Evolutionary conservation across 345 rosid species (phyloP), one percentile per base, ranked within the genome.

Genomic region (Hypericum perforatum): DNA sequence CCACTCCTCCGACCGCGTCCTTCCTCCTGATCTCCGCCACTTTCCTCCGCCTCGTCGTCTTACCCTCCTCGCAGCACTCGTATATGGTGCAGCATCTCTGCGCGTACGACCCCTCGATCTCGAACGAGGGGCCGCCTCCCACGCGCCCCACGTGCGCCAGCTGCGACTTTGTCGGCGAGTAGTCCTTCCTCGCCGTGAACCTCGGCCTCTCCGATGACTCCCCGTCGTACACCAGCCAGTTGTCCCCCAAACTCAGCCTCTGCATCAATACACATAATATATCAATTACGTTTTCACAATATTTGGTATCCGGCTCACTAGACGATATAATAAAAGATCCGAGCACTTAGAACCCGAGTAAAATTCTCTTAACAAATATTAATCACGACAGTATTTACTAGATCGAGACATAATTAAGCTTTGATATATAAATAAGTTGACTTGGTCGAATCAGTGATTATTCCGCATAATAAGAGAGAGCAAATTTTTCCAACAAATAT

Each of bases 151-250:
- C 75, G 59, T 74, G 72, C 16, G 89, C 95, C 58, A 92, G 32
- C 32, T 22, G 60, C 68, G 32, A 22, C 32, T 22, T 66, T 83
- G 41, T 41, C 47, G 63, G 70, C 70, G 43, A 82, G 68, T 14
- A 71, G 43, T 71, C 64, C 72, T 85, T 92, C 68, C 75, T 83
- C 48, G 68, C 84, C 0, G 74, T 66, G 46, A 81, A 70, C 15
- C 57, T 67, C 0, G 89, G 94, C 32, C 82, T 78, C 47, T 47
- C 73, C 39, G 63, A 56, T 9, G 77, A 68, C 61, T 92, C 98
- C 37, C 95, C 96, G 43, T 83, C 76, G 83, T 75, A 88, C 36
- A 92, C 81, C 69, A 77, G 65, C 96, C 98, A 88, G 58, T 69
- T 74, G 52, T 88, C 96, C 53, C 76, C 85, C 0, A 88, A 41